Percentiles rank a stretch among this genome's conserved stretches.
phyloP scores from a whole-genome alignment of 2,329 filamentous ascomycete species.

The Colletotrichum caudatum region DNA sequence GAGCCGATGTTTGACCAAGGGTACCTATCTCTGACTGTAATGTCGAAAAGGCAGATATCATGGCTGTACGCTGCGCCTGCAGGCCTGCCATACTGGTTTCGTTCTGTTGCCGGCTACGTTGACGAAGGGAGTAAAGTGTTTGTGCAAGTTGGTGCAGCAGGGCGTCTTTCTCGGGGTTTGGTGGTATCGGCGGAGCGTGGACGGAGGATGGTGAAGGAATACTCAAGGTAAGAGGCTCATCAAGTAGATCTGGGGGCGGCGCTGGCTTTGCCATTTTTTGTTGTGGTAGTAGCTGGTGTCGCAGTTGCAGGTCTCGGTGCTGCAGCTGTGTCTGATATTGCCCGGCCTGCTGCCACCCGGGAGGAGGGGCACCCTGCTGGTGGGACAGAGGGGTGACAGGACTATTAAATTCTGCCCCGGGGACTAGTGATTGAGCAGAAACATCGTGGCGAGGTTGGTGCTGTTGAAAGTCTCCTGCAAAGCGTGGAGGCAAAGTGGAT shows the following conservation, averaged over 20 bases:
- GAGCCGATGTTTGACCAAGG: constrained; percentile 76
- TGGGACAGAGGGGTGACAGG: constrained; percentile 42
- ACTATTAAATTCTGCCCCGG: constrained; percentile 43
- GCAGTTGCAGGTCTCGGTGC: constrained; percentile 44
- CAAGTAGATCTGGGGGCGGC: constrained; percentile 65
- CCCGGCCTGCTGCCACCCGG: constrained; percentile 41
- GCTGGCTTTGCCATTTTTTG: constrained; percentile 50
- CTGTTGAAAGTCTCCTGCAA: constrained; percentile 36
- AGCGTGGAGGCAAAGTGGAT: constrained; percentile 23
- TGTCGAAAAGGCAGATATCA: constrained; percentile 75
- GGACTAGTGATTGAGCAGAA: constrained; percentile 34
- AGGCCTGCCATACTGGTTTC: constrained; percentile 80
- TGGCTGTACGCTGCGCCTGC: constrained; percentile 81
- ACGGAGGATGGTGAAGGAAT: constrained; percentile 63
- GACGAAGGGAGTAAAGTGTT: constrained; percentile 76
- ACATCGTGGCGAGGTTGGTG: constrained; percentile 26
- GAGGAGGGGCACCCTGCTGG: constrained; percentile 38
- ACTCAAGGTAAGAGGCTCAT: constrained; percentile 66
- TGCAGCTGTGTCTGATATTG: constrained; percentile 43
- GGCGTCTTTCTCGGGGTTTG: constrained; percentile 95
- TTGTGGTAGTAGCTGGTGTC: constrained; percentile 49
- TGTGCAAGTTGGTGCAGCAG: constrained; percentile 81
- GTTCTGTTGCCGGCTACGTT: constrained; percentile 77
- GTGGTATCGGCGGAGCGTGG: constrained; percentile 87
- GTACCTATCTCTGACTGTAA: constrained; percentile 81